Evolutionary conservation across 768 basidiomycete genomes (phyloP).

Genomic region (Podaxis rugospora): DNA sequence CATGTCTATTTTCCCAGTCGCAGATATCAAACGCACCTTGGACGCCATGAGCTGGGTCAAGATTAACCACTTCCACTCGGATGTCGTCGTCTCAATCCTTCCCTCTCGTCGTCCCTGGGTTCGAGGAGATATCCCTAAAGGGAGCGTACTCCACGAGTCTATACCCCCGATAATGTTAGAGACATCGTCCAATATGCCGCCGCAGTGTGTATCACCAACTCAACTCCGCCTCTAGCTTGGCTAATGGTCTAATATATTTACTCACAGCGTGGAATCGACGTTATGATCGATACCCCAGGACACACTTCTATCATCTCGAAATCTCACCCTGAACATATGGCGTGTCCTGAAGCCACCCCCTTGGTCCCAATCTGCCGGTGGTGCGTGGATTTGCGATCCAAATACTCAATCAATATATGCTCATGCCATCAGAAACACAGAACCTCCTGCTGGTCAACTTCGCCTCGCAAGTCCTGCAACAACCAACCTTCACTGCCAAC

Average conservation of each 20-base stretch:
- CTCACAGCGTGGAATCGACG: slow-evolving; percentile 64
- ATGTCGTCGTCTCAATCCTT: slow-evolving; percentile 77
- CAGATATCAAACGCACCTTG: slow-evolving; percentile 63
- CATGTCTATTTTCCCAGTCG: slow-evolving; percentile 48
- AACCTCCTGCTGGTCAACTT: slow-evolving; percentile 83
- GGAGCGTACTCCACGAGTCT: slow-evolving; percentile 71
- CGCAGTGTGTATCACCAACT: slow-evolving; percentile 37
- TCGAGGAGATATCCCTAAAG: slow-evolving; percentile 54
- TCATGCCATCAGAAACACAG: slow-evolving; percentile 17
- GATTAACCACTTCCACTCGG: slow-evolving; percentile 81
- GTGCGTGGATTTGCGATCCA: not conserved
- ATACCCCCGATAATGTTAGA: slow-evolving; percentile 50
- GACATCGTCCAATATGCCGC: slow-evolving; percentile 63
- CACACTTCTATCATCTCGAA: slow-evolving; percentile 65
- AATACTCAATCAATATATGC: not conserved
- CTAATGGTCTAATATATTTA: not conserved
- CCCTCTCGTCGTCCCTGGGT: slow-evolving; percentile 57
- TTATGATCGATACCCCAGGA: slow-evolving; percentile 73
- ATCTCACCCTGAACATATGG: slow-evolving; percentile 71
- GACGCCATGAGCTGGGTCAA: slow-evolving; percentile 79
- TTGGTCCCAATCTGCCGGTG: slow-evolving; percentile 54
- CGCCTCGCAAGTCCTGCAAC: slow-evolving; percentile 62
- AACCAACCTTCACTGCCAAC: slow-evolving; percentile 48
- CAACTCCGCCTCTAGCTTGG: slow-evolving; percentile 24
- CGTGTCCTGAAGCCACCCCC: slow-evolving; percentile 54